phyloP scores from a whole-genome alignment of 2,329 filamentous ascomycete species.

The Aspergillus sp. region DNA sequence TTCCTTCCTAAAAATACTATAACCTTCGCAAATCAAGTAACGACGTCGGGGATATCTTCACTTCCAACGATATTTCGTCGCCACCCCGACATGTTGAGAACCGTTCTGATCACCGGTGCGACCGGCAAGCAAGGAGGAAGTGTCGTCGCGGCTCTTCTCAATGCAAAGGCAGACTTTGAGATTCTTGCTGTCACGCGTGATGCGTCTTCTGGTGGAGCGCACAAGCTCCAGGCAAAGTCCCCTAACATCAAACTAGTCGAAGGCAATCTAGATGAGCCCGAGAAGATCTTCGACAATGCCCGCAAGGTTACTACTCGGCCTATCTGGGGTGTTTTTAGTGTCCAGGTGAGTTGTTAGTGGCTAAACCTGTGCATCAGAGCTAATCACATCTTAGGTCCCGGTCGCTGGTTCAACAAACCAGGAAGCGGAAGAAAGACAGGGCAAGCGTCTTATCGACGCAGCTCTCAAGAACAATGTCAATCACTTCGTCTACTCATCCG shows the following conservation, averaged over 20 bases:
- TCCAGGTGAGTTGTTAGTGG: conserved; percentile 49
- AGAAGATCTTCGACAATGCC: conserved; percentile 55
- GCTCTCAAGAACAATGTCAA: conserved; percentile 59
- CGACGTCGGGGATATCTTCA: too few relatives aligned
- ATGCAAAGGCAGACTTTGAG: conserved; percentile 13
- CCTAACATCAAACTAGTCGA: conserved; percentile 59
- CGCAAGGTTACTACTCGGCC: conserved; percentile 39
- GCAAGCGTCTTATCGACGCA: conserved; percentile 62
- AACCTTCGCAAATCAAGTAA: too few relatives aligned
- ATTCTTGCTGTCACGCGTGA: conserved; percentile 22
- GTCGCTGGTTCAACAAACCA: too few relatives aligned
- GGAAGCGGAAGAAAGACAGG: conserved; percentile 48
- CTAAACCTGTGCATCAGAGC: too few relatives aligned
- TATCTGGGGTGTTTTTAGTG: conserved; percentile 66
- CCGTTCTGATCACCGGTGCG: conserved; percentile 21
- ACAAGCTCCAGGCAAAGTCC: conserved; percentile 53
- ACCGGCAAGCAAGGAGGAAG: conserved; percentile 22
- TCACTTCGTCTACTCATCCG: conserved; percentile 67
- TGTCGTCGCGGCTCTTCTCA: conserved; percentile 16
- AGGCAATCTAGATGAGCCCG: conserved; percentile 60
- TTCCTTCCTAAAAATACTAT: too few relatives aligned
- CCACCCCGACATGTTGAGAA: too few relatives aligned
- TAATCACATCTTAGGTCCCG: too few relatives aligned
- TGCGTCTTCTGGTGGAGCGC: conserved; percentile 38
- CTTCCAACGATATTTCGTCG: too few relatives aligned